A percentile compares a stretch with the other conserved stretches of the same genome.
Conservation (phyloP, 192 early-diverging fungal genomes). For the Coemansia sp. region DNA sequence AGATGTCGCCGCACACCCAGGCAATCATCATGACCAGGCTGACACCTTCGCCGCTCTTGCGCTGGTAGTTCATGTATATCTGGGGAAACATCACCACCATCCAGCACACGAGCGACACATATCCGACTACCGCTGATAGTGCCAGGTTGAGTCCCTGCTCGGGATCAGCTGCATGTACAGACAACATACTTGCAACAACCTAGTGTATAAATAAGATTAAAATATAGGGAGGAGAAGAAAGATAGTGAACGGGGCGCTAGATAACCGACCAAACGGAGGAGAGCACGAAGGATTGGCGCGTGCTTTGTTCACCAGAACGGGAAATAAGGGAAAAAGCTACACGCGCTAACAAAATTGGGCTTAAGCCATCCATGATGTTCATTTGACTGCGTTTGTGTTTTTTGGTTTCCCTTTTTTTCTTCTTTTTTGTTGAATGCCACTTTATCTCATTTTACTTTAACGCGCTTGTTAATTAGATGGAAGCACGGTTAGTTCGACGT, state of each 20-base stretch:
- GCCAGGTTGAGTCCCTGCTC: conserved; percentile 13
- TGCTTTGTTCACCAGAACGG: too few species aligned
- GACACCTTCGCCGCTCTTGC: conserved; percentile 74
- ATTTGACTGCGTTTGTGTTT: not conserved
- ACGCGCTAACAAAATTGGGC: conserved; percentile 1
- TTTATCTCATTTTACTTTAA: not conserved
- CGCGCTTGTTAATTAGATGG: conserved; percentile 4
- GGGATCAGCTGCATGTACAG: conserved; percentile 9
- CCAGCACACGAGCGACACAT: conserved; percentile 74
- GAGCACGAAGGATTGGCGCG: too few species aligned
- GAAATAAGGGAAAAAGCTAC: too few species aligned
- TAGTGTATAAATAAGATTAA: not conserved
- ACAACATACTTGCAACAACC: not conserved
- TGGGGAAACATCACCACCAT: conserved; percentile 82
- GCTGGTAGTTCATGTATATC: conserved; percentile 73
- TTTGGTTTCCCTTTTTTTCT: not conserved
- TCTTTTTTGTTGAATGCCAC: not conserved
- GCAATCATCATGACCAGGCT: conserved; percentile 70
- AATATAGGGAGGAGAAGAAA: not conserved
- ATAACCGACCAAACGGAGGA: too few species aligned
- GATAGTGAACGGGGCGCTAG: not conserved
- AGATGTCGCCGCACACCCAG: conserved; percentile 78
- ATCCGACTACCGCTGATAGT: conserved; percentile 54
- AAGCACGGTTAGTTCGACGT: conserved; percentile 15
- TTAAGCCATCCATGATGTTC: too few species aligned